Percentiles rank a stretch among this genome's conserved stretches.
These are phyloP conservation scores for Leccinum arenicola DNA, from an alignment of 768 basidiomycete species.

Conservation along the genomic window DNA sequence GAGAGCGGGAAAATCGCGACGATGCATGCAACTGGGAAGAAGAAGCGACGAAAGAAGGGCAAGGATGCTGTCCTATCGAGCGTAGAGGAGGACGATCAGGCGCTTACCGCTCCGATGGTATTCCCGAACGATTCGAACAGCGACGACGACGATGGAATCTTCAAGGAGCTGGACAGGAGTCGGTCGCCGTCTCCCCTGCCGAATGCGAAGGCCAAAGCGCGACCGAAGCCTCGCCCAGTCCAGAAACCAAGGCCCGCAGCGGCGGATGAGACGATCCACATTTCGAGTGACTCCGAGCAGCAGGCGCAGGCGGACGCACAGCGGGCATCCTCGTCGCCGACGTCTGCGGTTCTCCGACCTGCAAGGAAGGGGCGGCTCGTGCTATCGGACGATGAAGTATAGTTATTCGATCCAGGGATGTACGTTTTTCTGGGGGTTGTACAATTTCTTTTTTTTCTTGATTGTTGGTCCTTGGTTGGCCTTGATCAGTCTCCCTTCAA, in stretches of 20 bases:
- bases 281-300: conserved; percentile 24
- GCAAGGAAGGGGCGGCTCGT: conserved; percentile 31
- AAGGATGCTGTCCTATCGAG: conserved; percentile 48
- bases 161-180: conserved; percentile 20
- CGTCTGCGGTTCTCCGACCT: conserved; percentile 12
- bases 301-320: not conserved
- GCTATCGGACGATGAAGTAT: conserved; percentile 39
- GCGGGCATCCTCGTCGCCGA: not conserved
- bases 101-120: conserved; percentile 11
- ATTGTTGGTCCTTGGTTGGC: not conserved
- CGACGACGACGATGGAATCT: conserved; percentile 27
- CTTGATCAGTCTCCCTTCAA: conserved; percentile 8
- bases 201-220: conserved; percentile 13
- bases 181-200: conserved; percentile 23
- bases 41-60: conserved; percentile 52
- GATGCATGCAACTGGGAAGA: conserved; percentile 49
- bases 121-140: conserved; percentile 16
- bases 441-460: not conserved
- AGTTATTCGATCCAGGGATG: conserved; percentile 15
- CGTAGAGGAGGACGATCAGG: conserved; percentile 25
- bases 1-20: conserved; percentile 39
- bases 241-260: conserved; percentile 29
- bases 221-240: conserved; percentile 41
- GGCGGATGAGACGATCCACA: conserved; percentile 13
- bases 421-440: conserved; percentile 8